These are phyloP conservation scores for Hypsizygus ulmarius DNA, from an alignment of 1,284 basidiomycete species.

Conservation along the genomic window DNA sequence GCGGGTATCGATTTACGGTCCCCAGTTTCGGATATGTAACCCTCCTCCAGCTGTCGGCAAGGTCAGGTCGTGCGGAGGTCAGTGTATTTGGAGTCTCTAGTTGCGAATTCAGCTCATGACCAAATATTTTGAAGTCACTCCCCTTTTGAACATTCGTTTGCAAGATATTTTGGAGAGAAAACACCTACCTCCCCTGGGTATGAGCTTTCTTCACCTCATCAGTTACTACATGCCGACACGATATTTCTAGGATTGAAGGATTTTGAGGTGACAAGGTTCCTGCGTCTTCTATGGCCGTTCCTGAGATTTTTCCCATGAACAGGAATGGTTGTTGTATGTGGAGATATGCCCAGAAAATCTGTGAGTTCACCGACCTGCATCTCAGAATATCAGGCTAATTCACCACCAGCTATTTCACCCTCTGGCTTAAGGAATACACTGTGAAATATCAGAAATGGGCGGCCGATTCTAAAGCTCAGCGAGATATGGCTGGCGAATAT, in stretches of 20 bases:
- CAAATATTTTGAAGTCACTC: conserved; percentile 41
- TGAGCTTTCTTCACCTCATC: not conserved
- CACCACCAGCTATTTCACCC: conserved; percentile 58
- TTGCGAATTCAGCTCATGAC: conserved; percentile 1
- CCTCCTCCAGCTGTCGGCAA: conserved; percentile 66
- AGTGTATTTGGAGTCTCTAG: conserved; percentile 13
- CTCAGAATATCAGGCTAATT: conserved; percentile 9
- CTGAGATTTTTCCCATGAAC: conserved; percentile 11
- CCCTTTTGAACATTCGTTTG: conserved; percentile 56
- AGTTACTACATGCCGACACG: conserved; percentile 1
- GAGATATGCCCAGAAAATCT: conserved; percentile 70
- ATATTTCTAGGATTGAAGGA: conserved; percentile 58
- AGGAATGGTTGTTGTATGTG: conserved; percentile 74
- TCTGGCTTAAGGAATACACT: conserved; percentile 72
- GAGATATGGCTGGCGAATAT: conserved; percentile 30
- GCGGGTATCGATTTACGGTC: not conserved
- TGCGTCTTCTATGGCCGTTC: not conserved
- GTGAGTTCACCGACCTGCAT: conserved; percentile 33
- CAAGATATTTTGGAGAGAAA: conserved; percentile 69
- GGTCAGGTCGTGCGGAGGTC: conserved; percentile 58
- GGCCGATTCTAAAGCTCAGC: conserved; percentile 39
- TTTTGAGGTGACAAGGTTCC: conserved; percentile 53
- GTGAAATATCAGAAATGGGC: conserved; percentile 59
- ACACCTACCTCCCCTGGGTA: conserved; percentile 68
- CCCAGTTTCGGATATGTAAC: conserved; percentile 62